These are phyloP conservation scores for Sclerotinia spermophila DNA, from an alignment of 2,329 filamentous ascomycete species.

Conservation along the genomic window DNA sequence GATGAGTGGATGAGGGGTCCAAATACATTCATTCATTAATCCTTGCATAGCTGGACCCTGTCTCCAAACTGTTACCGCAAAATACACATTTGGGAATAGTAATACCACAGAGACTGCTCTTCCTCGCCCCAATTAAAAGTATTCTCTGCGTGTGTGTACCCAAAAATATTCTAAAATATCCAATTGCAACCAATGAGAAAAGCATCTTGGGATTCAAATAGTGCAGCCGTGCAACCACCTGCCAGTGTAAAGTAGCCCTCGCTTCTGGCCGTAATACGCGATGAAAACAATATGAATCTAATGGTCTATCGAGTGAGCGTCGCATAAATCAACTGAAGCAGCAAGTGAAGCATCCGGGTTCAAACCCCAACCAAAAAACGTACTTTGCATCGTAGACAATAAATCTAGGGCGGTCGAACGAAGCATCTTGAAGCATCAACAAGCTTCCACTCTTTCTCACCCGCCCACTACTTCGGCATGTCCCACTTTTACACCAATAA, in stretches of 20 bases:
- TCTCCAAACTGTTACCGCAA: background rate
- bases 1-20: background rate
- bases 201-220: background rate
- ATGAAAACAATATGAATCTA: background rate
- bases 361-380: background rate
- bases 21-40: background rate
- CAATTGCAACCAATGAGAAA: background rate
- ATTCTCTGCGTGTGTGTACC: background rate
- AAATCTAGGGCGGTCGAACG: background rate
- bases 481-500: background rate
- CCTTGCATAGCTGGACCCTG: background rate
- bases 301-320: background rate
- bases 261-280: background rate
- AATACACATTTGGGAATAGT: background rate
- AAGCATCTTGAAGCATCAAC: conserved; percentile 1
- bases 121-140: background rate
- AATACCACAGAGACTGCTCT: background rate
- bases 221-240: background rate
- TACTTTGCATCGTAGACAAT: background rate
- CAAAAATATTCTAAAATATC: background rate
- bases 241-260: background rate
- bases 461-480: background rate
- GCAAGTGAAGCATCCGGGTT: background rate
- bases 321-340: background rate
- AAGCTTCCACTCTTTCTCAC: background rate